Evolutionary conservation across 179 eudicot species (phyloP), one percentile per base, ranked within the genome.

Genomic region (Camellia oleifera): DNA sequence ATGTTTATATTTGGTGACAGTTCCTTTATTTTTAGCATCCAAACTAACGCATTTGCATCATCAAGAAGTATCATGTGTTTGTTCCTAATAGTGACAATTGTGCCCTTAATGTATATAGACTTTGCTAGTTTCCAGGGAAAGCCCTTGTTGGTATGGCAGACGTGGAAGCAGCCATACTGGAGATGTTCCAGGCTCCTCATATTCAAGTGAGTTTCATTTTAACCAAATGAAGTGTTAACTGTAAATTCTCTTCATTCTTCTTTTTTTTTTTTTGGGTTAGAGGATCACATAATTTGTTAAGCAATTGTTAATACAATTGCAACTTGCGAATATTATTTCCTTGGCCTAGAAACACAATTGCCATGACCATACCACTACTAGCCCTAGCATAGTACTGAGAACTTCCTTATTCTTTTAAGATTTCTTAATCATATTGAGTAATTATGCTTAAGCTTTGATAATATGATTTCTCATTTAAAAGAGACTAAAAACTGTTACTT

Each of bases 181-280:
- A 97, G 85, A 94, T 97, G 98, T 97, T 97, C 85, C 98, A 94
- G 84, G 98, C 99, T 76, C 99, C 98, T 87, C 99, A 97, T 82
- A 88, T 96, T 82, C 98, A 91, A 85, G 99, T 94, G 80, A 88
- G 90, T 81, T 53, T 77, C 52, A 56, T 61, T 64, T 42, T 11
- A 13, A 61, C 77, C 7, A 7, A 68, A 40, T 63, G 46, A 15
- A 54, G n/a, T 66, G 62, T 53, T 45, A 15, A 9, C 20, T 14
- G 48, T 62, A 44, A 17, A 62, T 62, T n/a, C 56, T 70, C 12
- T 64, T 46, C 14, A 45, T 62, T 20, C 3, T 61, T 61, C 18
- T 2, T 10, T 9, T 52, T 4, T n/a, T n/a, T 44, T 9, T 57
- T 10, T 61, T 26, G 1, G 40, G 18, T 14, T n/a, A 10, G 52